Evolutionary conservation across 768 basidiomycete genomes (phyloP), one percentile per base, ranked within the genome.

Genomic region (Psilocybe subaeruginosa): DNA sequence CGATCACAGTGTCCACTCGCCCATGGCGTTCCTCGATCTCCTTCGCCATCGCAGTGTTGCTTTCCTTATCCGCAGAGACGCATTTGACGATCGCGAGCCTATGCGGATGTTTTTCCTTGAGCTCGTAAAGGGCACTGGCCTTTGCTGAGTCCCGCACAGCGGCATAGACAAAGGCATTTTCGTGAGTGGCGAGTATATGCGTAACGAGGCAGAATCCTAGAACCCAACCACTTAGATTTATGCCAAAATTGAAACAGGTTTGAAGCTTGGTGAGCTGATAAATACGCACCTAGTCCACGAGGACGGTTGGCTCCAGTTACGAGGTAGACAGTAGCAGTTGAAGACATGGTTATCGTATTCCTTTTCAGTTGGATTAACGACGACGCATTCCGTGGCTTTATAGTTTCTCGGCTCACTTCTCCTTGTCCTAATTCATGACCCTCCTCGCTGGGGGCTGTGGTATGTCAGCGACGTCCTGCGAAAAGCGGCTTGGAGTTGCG

Each of bases 161-260:
- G 5, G 52, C 52, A 31, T 54, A 54, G 52, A 54, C 52, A 23
- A 54, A 54, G 6, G 37, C 52, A 9, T 54, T 41, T n/a, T 54
- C 17, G 17, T 54, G 52, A 3, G 14, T 54, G 5, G 16, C 11
- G 17, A 54, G 52, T 14, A 54, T 33, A 16, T 54, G 16, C 7
- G 16, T 9, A 8, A 37, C 33, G 17, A 54, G 52, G 2, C 31
- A 11, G 9, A 54, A 23, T 8, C 52, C 52, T 54, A 19, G 29
- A n/a, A 54, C 8, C 11, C 12, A 35, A 23, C 2, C 23, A 23
- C 23, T 23, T 23, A 23, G 23, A 23, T 23, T 23, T 23, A 23
- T 23, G 23, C 23, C 23, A 23, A 23, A 23, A 23, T 23, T 23
- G 23, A 23, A 23, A 23, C 23, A 23, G 23, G 23, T 23, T 23